Conservation (phyloP, 768 basidiomycete genomes). For the Tricholoma saponaceum region DNA sequence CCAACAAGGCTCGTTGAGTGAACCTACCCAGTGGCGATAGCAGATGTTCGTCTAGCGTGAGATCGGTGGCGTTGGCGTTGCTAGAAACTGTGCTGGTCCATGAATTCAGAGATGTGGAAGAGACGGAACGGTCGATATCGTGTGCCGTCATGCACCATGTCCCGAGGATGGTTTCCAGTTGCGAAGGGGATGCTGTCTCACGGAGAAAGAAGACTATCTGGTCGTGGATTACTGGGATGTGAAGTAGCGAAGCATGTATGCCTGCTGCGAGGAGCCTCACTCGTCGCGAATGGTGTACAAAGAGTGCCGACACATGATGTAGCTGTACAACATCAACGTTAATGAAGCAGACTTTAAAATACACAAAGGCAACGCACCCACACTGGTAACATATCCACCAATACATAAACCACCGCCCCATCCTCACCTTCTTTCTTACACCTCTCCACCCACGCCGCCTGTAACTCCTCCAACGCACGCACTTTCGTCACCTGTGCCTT, state of each 20-base stretch:
- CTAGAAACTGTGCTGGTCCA: slow-evolving; percentile 44
- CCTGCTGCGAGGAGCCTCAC: slow-evolving; percentile 58
- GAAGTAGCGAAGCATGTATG: slow-evolving; percentile 63
- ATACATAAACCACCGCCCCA: slow-evolving; percentile 32
- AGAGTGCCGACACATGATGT: slow-evolving; percentile 80
- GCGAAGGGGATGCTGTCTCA: slow-evolving; percentile 42
- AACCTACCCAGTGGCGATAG: slow-evolving; percentile 44
- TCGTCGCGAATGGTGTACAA: slow-evolving; percentile 77
- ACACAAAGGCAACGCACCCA: slow-evolving; percentile 59
- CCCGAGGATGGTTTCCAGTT: slow-evolving; percentile 58
- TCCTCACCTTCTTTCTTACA: slow-evolving; percentile 40
- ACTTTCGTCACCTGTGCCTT: slow-evolving; percentile 84
- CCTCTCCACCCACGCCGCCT: slow-evolving; percentile 59
- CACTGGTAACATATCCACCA: slow-evolving; percentile 72
- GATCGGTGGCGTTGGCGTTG: slow-evolving; percentile 10
- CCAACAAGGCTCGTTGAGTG: slow-evolving; percentile 49
- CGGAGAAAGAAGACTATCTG: slow-evolving; percentile 48
- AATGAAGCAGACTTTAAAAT: background rate
- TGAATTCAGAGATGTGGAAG: slow-evolving; percentile 42
- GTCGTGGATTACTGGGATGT: slow-evolving; percentile 42
- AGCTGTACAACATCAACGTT: slow-evolving; percentile 41
- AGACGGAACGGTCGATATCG: slow-evolving; percentile 67
- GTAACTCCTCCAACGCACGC: slow-evolving; percentile 83
- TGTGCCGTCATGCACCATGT: slow-evolving; percentile 71
- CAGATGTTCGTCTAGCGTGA: slow-evolving; percentile 28